phyloP scores from a whole-genome alignment of 2,329 filamentous ascomycete genomes.

The Phoma herbarum region DNA sequence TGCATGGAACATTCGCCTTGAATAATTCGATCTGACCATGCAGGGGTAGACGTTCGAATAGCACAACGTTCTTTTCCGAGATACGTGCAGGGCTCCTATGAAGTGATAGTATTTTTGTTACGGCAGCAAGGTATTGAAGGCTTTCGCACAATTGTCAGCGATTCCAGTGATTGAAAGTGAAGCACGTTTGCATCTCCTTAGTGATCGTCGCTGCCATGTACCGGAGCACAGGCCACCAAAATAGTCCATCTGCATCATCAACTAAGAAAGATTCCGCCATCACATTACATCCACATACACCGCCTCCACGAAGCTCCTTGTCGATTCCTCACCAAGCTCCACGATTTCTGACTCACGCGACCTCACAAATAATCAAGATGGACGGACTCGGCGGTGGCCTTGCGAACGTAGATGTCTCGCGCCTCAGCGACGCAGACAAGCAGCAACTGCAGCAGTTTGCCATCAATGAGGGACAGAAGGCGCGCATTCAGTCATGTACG shows the following conservation, averaged over 20 bases:
- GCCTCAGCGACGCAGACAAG: conserved; percentile 83
- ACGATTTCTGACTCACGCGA: neutral
- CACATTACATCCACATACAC: conserved; percentile 15
- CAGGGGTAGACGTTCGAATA: neutral
- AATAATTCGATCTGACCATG: neutral
- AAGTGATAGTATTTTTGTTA: neutral
- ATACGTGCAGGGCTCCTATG: neutral
- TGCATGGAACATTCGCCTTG: neutral
- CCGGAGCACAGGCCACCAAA: conserved; percentile 1
- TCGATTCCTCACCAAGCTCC: neutral
- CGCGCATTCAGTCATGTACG: conserved; percentile 66
- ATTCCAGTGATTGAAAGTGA: neutral
- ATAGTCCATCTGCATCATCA: conserved; percentile 14
- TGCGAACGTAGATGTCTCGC: conserved; percentile 70
- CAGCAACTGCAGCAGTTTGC: conserved; percentile 88
- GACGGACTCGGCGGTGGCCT: conserved; percentile 54
- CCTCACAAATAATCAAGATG: conserved; percentile 29
- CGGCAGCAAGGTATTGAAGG: neutral
- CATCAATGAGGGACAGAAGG: conserved; percentile 83
- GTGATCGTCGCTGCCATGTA: neutral
- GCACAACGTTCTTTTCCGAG: neutral
- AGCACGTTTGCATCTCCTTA: neutral
- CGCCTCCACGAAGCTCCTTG: neutral
- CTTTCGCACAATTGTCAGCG: neutral
- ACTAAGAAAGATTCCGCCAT: conserved; percentile 19